Conservation (phyloP, 176 grass and related monocot species). For the Carex myosuroides region DNA sequence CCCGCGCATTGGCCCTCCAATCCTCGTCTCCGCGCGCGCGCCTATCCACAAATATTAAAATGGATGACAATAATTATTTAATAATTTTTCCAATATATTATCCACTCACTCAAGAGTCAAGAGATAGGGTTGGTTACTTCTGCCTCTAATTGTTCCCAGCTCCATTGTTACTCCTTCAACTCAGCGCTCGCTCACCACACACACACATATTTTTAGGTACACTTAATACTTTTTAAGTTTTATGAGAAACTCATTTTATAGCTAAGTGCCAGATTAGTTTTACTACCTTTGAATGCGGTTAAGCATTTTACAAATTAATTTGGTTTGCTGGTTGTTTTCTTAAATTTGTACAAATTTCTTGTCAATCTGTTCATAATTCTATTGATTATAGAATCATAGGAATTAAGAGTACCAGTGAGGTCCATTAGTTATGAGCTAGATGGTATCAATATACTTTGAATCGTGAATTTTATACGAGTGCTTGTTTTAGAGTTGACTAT, state of each 20-base stretch:
- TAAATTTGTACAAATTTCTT: not conserved
- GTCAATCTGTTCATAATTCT: not conserved
- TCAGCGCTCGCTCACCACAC: not conserved
- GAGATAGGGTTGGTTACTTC: not conserved
- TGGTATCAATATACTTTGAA: not conserved
- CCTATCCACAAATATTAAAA: conserved; percentile 17
- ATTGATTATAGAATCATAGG: not conserved
- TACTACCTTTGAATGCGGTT: not conserved
- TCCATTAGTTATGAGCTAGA: not conserved
- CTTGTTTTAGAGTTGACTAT: not conserved
- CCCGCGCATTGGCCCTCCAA: not conserved
- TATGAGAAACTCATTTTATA: too few species aligned
- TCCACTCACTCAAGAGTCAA: conserved; percentile 13
- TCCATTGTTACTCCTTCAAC: not conserved
- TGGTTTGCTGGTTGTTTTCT: not conserved
- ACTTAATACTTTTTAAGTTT: not conserved
- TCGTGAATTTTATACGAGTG: not conserved
- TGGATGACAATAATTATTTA: not conserved
- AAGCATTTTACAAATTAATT: not conserved
- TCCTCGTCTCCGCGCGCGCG: not conserved
- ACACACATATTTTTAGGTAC: not conserved
- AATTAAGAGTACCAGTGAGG: not conserved
- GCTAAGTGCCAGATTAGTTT: not conserved
- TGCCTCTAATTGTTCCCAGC: not conserved
- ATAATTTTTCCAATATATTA: not conserved